These are phyloP conservation scores for Myrica gale DNA, from an alignment of 306 rosid genomes.

Conservation along the genomic window DNA sequence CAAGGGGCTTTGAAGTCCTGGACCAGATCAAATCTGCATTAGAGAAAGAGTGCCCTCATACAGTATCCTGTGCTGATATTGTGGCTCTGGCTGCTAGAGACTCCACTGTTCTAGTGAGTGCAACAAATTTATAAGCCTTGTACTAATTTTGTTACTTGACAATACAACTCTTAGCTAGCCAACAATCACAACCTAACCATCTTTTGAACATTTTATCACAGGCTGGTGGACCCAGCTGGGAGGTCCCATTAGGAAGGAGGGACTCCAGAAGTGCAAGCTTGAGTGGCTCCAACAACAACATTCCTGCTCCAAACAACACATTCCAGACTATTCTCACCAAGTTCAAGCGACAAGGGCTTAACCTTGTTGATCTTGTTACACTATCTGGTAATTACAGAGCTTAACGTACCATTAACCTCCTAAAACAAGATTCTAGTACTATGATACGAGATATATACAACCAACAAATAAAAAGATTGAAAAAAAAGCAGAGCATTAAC, in stretches of 20 bases:
- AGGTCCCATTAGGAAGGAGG: constrained; percentile 82
- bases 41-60: constrained; percentile 71
- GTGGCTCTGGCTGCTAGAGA: constrained; percentile 85
- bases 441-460: too few species aligned
- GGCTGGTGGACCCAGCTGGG: constrained; percentile 90
- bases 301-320: constrained; percentile 96
- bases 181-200: constrained; percentile 12
- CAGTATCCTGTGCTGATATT: constrained; percentile 91
- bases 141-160: too few species aligned
- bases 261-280: constrained; percentile 75
- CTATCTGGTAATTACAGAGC: constrained; percentile 58
- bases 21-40: constrained; percentile 75
- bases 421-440: neutral
- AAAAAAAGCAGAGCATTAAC: too few species aligned
- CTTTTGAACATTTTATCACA: constrained; percentile 24
- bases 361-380: constrained; percentile 82
- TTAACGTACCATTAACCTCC: neutral
- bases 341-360: constrained; percentile 72
- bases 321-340: constrained; percentile 80
- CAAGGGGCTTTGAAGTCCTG: constrained; percentile 68
- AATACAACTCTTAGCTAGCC: neutral
- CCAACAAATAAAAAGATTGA: too few species aligned
- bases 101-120: constrained; percentile 68
- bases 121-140: neutral
- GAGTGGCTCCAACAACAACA: constrained; percentile 83